These are phyloP conservation scores for Clohesyomyces aquaticus DNA, from an alignment of 495 filamentous ascomycete genomes.

Conservation along the genomic window DNA sequence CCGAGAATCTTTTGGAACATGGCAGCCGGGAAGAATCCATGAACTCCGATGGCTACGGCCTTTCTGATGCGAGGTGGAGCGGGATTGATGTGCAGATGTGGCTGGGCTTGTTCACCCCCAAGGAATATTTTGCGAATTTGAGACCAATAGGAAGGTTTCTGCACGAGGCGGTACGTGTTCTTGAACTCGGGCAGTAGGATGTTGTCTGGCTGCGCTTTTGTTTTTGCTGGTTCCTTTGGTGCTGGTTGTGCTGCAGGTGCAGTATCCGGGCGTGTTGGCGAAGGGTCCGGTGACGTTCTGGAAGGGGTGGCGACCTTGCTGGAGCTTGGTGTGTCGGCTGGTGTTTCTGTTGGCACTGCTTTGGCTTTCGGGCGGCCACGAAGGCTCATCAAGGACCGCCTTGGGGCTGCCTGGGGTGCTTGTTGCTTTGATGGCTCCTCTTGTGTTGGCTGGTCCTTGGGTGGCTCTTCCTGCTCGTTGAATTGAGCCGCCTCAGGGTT, in stretches of 20 bases:
- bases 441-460: conserved; percentile 35
- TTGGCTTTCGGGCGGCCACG: conserved; percentile 26
- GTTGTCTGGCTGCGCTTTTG: conserved; percentile 39
- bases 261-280: conserved; percentile 24
- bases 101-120: conserved; percentile 48
- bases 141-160: conserved; percentile 43
- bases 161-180: conserved; percentile 41
- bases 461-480: conserved; percentile 48
- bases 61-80: conserved; percentile 73
- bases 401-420: conserved; percentile 16
- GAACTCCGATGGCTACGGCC: conserved; percentile 89
- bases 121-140: conserved; percentile 43
- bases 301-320: conserved; percentile 34
- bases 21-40: conserved; percentile 89
- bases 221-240: conserved; percentile 18
- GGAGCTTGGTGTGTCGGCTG: conserved; percentile 20
- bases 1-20: conserved; percentile 84
- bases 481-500: conserved; percentile 64
- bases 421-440: conserved; percentile 47
- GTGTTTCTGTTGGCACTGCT: conserved; percentile 11
- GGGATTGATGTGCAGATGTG: conserved; percentile 73
- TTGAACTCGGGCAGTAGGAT: conserved; percentile 45
- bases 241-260: conserved; percentile 22
- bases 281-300: conserved; percentile 16
- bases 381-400: conserved; percentile 21